Evolutionary conservation across 345 rosid genomes (phyloP).

Genomic region (Gossypium bickii): DNA sequence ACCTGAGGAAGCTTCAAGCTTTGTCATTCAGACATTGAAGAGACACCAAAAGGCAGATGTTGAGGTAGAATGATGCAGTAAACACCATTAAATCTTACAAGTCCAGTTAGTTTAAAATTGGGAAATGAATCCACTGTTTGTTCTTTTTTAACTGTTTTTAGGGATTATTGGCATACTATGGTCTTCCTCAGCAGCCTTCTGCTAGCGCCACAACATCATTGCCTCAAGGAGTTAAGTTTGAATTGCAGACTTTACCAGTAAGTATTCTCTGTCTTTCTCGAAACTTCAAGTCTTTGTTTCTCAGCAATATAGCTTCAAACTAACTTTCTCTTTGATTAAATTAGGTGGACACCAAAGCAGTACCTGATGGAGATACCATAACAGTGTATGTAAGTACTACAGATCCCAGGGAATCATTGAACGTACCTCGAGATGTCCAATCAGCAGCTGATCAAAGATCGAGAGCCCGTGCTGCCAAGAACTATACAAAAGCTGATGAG

Average conservation of each 20-base stretch:
- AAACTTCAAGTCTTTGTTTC: neutral
- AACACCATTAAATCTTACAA: neutral
- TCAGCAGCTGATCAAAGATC: slow-evolving; percentile 55
- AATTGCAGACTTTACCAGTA: slow-evolving; percentile 74
- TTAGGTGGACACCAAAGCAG: slow-evolving; percentile 71
- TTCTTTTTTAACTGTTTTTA: slow-evolving; percentile 16
- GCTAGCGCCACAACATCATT: slow-evolving; percentile 36
- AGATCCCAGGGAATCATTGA: slow-evolving; percentile 57
- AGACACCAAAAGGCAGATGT: slow-evolving; percentile 73
- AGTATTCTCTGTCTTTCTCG: neutral
- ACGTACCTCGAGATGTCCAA: slow-evolving; percentile 55
- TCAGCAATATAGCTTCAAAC: too few species aligned
- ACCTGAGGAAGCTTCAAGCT: slow-evolving; percentile 63
- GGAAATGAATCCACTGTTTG: neutral
- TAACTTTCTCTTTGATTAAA: neutral
- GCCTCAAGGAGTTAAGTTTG: slow-evolving; percentile 53
- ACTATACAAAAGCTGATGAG: slow-evolving; percentile 56
- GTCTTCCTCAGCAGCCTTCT: slow-evolving; percentile 48
- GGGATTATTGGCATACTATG: slow-evolving; percentile 83
- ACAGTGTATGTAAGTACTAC: slow-evolving; percentile 58
- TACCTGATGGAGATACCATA: slow-evolving; percentile 81
- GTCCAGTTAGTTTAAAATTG: neutral
- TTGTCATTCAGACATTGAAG: slow-evolving; percentile 53
- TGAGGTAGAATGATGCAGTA: slow-evolving; percentile 41
- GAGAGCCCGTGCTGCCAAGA: slow-evolving; percentile 49